Percentiles rank a stretch among this genome's conserved stretches.
Evolutionary conservation across 225 moss, liverwort and hornwort genomes (phyloP).

Genomic region (Lunularia cruciata): DNA sequence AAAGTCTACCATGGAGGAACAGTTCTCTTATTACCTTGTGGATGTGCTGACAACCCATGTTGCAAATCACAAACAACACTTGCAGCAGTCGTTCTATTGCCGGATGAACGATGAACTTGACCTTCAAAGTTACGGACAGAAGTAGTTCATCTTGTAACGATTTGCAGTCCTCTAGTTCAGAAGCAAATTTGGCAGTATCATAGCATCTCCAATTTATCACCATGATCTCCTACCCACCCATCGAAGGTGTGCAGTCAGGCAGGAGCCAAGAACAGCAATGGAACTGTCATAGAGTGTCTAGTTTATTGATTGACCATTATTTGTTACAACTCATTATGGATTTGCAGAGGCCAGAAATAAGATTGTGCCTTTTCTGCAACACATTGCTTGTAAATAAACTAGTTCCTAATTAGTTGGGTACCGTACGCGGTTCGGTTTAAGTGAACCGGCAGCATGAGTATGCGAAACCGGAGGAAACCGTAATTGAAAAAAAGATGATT

Average conservation of each 20-base stretch:
- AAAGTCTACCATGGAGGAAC: background rate
- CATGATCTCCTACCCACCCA: too few species aligned
- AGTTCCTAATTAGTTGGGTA: background rate
- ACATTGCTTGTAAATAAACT: slow-evolving; percentile 13
- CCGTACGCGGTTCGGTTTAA: background rate
- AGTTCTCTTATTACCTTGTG: background rate
- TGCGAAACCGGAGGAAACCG: too few species aligned
- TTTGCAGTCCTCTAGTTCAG: background rate
- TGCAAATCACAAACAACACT: background rate
- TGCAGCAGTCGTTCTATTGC: background rate
- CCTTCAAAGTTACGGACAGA: background rate
- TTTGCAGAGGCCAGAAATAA: slow-evolving; percentile 3
- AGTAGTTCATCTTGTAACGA: slow-evolving; percentile 6
- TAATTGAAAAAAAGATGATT: background rate
- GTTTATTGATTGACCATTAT: slow-evolving; percentile 4
- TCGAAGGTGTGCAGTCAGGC: too few species aligned
- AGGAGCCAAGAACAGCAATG: too few species aligned
- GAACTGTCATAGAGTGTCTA: too few species aligned
- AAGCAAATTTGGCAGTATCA: background rate
- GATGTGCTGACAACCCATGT: slow-evolving; percentile 1
- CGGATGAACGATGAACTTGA: background rate
- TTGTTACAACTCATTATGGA: background rate
- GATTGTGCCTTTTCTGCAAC: slow-evolving; percentile 9
- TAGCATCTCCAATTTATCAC: slow-evolving; percentile 1
- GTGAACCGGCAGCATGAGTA: background rate